These are phyloP conservation scores for Fraxinus quadrangulata DNA, from an alignment of 257 asterid species.

Conservation along the genomic window DNA sequence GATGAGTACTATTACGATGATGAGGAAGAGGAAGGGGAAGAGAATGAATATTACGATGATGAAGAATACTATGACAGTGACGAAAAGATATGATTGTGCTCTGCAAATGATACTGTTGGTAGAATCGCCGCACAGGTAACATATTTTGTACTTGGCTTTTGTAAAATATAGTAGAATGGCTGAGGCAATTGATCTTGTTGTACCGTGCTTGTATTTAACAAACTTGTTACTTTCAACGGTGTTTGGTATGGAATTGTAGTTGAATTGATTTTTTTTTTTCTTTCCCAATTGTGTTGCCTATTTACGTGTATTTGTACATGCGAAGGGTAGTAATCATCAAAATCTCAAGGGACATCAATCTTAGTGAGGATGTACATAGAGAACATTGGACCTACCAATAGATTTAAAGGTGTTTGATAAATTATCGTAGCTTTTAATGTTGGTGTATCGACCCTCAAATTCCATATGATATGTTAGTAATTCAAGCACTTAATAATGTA, in stretches of 20 bases:
- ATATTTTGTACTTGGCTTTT: background rate
- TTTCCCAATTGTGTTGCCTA: too few species aligned
- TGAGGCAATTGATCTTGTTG: background rate
- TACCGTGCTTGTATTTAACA: background rate
- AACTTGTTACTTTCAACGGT: background rate
- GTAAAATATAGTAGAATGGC: background rate
- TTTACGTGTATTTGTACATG: too few species aligned
- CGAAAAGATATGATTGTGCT: slow-evolving; percentile 22
- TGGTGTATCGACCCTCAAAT: too few species aligned
- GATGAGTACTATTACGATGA: slow-evolving; percentile 21
- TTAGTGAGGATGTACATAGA: too few species aligned
- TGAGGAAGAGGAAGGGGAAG: slow-evolving; percentile 17
- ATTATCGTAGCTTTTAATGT: too few species aligned
- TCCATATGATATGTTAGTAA: too few species aligned
- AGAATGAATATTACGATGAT: slow-evolving; percentile 24
- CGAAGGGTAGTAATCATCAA: too few species aligned
- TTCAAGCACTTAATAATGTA: too few species aligned
- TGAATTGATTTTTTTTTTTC: background rate
- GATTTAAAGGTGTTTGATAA: too few species aligned
- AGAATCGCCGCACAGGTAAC: background rate
- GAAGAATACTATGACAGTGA: slow-evolving; percentile 40
- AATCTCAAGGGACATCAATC: too few species aligned
- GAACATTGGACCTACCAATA: too few species aligned
- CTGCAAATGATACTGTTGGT: slow-evolving; percentile 3
- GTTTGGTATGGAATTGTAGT: background rate